Evolutionary conservation across 1,139 yeast genomes (phyloP).

Genomic region (Zygosaccharomyces sapae): DNA sequence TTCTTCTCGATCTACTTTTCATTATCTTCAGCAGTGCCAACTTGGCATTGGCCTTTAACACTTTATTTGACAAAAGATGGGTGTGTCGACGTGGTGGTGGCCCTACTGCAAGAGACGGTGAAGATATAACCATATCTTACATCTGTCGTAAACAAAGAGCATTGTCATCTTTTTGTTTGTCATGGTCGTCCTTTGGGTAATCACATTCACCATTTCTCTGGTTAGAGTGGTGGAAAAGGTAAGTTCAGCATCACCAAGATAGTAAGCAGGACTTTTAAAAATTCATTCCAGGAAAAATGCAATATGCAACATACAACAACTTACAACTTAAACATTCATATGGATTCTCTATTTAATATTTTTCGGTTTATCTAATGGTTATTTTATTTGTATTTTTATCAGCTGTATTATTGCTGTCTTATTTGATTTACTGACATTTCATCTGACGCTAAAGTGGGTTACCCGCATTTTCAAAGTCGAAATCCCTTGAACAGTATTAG

Average conservation of each 20-base stretch:
- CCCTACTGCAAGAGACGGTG: slow-evolving; percentile 25
- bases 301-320: too few species aligned
- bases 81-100: slow-evolving; percentile 51
- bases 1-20: slow-evolving; percentile 74
- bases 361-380: neutral
- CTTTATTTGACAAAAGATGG: slow-evolving; percentile 79
- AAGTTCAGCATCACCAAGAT: slow-evolving; percentile 25
- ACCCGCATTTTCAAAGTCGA: slow-evolving; percentile 1
- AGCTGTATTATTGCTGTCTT: neutral
- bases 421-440: slow-evolving; percentile 5
- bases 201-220: slow-evolving; percentile 78
- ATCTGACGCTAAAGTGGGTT: neutral
- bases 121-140: slow-evolving; percentile 34
- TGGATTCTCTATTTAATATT: too few species aligned
- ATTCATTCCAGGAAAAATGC: too few species aligned
- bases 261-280: neutral
- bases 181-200: slow-evolving; percentile 75
- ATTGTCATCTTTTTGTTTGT: slow-evolving; percentile 73
- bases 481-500: slow-evolving; percentile 8
- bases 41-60: slow-evolving; percentile 76
- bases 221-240: slow-evolving; percentile 79
- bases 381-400: neutral
- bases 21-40: slow-evolving; percentile 94
- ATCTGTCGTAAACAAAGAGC: slow-evolving; percentile 81
- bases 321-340: too few species aligned